Conservation (phyloP, 2,329 filamentous ascomycete species). For the Colletotrichum sp. region DNA sequence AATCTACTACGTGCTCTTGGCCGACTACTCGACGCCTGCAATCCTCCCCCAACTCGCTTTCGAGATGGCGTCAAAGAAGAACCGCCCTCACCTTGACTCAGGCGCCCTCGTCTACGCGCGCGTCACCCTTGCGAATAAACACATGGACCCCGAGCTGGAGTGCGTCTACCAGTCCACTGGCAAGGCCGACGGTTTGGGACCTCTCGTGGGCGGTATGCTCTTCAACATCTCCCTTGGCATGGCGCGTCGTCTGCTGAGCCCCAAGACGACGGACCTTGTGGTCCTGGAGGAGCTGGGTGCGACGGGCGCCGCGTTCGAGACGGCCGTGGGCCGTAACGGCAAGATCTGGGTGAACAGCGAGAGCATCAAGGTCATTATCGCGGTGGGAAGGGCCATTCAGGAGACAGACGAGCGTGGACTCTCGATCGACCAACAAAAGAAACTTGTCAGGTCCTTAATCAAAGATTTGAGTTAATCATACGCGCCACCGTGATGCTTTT, state of each 20-base stretch:
- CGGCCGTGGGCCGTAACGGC: constrained; percentile 91
- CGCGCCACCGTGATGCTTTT: constrained; percentile 17
- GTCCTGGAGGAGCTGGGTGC: constrained; percentile 80
- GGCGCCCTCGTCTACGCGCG: constrained; percentile 90
- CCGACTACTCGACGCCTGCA: constrained; percentile 67
- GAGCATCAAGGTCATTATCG: constrained; percentile 72
- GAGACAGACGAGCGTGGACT: constrained; percentile 76
- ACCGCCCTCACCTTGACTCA: constrained; percentile 74
- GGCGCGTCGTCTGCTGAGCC: constrained; percentile 78
- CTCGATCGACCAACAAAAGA: constrained; percentile 70
- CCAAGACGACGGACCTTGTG: constrained; percentile 65
- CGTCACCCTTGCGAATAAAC: constrained; percentile 76
- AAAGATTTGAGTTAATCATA: constrained; percentile 56
- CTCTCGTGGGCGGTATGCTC: constrained; percentile 83
- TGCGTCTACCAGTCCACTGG: constrained; percentile 88
- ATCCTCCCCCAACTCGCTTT: constrained; percentile 89
- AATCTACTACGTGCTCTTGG: constrained; percentile 79
- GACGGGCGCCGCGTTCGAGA: constrained; percentile 86
- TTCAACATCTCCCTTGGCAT: constrained; percentile 82
- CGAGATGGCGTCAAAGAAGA: constrained; percentile 91
- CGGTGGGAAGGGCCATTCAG: constrained; percentile 78
- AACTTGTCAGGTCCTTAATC: constrained; percentile 69
- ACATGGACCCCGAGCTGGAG: constrained; percentile 89
- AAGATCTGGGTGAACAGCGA: constrained; percentile 90
- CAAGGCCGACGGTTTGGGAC: constrained; percentile 86